A percentile compares a stretch with the other conserved stretches of the same genome.
Conservation (phyloP, 1,139 yeast genomes). For the Taphrina communis region DNA sequence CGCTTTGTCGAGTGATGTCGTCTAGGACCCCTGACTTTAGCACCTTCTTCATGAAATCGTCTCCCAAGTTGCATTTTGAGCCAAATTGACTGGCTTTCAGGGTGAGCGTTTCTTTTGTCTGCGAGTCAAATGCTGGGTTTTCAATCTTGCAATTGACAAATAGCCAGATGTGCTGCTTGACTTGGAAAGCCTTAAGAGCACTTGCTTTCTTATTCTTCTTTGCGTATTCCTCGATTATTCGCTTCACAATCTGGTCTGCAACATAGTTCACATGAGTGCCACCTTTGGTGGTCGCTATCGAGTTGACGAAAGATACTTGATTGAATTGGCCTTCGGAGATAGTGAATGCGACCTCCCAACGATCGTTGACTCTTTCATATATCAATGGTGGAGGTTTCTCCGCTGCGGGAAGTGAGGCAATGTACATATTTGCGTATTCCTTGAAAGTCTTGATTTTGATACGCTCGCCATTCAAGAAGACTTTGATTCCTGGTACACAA, state of each 20-base stretch:
- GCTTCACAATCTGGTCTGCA: constrained; percentile 80
- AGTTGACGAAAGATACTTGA: constrained; percentile 95
- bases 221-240: constrained; percentile 72
- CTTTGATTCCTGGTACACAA: constrained; percentile 83
- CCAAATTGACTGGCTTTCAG: constrained; percentile 90
- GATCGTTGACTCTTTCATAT: constrained; percentile 73
- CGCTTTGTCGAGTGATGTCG: constrained; percentile 79
- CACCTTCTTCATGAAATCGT: constrained; percentile 72
- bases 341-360: constrained; percentile 98
- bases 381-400: constrained; percentile 60
- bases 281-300: constrained; percentile 96
- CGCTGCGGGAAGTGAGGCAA: constrained; percentile 66
- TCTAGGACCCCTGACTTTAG: constrained; percentile 83
- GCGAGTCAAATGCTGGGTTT: constrained; percentile 97
- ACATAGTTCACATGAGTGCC: constrained; percentile 94
- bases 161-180: constrained; percentile 85
- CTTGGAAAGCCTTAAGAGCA: constrained; percentile 84
- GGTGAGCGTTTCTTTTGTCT: constrained; percentile 94
- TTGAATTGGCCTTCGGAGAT: constrained; percentile 88
- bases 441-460: constrained; percentile 77
- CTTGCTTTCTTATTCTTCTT: constrained; percentile 73
- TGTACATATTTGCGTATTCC: constrained; percentile 85
- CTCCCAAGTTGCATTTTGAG: constrained; percentile 75
- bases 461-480: constrained; percentile 75
- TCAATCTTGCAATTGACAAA: constrained; percentile 92